Percentiles rank a stretch among this genome's conserved stretches.
phyloP scores from a whole-genome alignment of 106 monocot genomes.

The Chionographis japonica region DNA sequence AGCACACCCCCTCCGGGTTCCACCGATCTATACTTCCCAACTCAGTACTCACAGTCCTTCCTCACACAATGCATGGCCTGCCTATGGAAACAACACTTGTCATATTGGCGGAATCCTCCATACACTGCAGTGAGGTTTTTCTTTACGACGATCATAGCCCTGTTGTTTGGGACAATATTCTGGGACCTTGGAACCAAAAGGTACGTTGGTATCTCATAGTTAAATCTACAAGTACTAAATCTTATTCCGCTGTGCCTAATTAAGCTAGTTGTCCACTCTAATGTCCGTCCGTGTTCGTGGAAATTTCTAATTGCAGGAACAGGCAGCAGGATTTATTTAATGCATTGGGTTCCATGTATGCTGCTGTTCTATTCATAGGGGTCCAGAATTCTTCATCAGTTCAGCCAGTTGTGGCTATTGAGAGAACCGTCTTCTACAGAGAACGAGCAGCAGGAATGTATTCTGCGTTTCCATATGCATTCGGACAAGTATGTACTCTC shows the following conservation, averaged over 20 bases:
- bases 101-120: slow-evolving; percentile 31
- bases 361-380: slow-evolving; percentile 69
- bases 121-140: slow-evolving; percentile 28
- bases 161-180: slow-evolving; percentile 24
- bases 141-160: slow-evolving; percentile 12
- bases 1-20: slow-evolving; percentile 23
- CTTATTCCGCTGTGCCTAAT: no score
- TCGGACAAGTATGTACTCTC: slow-evolving; percentile 45
- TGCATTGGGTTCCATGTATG: slow-evolving; percentile 74
- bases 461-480: slow-evolving; percentile 76
- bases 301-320: slow-evolving; percentile 17
- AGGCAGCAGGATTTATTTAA: slow-evolving; percentile 68
- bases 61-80: slow-evolving; percentile 21
- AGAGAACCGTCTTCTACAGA: slow-evolving; percentile 79
- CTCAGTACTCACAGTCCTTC: slow-evolving; percentile 26
- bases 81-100: slow-evolving; percentile 33
- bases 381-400: slow-evolving; percentile 55
- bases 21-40: slow-evolving; percentile 28
- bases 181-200: slow-evolving; percentile 24
- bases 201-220: slow-evolving; percentile 5
- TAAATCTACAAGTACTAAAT: no score
- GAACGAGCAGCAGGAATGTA: slow-evolving; percentile 90
- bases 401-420: slow-evolving; percentile 64
- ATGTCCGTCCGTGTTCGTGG: no score
- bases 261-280: no score